Evolutionary conservation across 768 basidiomycete genomes (phyloP).

Genomic region (Suillus discolor): DNA sequence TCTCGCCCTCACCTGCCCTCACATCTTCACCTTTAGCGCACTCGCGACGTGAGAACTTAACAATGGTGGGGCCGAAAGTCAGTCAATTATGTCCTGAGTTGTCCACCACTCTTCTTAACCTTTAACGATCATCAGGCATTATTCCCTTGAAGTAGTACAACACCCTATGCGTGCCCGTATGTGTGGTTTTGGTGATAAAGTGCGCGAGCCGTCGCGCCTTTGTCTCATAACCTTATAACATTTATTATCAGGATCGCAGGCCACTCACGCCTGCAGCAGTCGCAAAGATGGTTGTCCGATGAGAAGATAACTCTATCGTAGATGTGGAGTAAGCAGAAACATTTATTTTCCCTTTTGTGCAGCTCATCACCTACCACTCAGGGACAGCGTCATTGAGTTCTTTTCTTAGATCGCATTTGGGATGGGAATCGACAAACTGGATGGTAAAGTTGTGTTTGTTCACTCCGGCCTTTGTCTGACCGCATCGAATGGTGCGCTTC

Average conservation of each 20-base stretch:
- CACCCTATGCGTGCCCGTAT: too few relatives aligned
- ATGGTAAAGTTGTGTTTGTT: conserved; percentile 47
- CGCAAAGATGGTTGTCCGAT: conserved; percentile 77
- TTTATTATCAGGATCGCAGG: too few relatives aligned
- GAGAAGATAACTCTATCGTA: conserved; percentile 65
- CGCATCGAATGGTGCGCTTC: conserved; percentile 67
- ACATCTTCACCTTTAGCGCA: too few relatives aligned
- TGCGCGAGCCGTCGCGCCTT: too few relatives aligned
- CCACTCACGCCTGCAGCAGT: conserved; percentile 90
- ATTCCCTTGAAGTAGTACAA: conserved; percentile 86
- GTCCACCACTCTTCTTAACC: too few relatives aligned
- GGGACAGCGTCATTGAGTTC: conserved; percentile 46
- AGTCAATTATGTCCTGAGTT: too few relatives aligned
- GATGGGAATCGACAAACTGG: conserved; percentile 92
- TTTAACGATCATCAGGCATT: too few relatives aligned
- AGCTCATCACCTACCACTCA: conserved; percentile 31
- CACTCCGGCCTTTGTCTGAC: not conserved
- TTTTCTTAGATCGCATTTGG: conserved; percentile 84
- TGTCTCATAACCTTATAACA: too few relatives aligned
- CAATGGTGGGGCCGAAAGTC: too few relatives aligned
- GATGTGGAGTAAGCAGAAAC: conserved; percentile 68
- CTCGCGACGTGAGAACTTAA: too few relatives aligned
- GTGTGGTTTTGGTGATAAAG: too few relatives aligned
- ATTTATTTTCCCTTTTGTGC: not conserved
- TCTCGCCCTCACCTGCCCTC: too few relatives aligned